These are phyloP conservation scores for Boletus tomentosulus DNA, from an alignment of 768 basidiomycete species.

Conservation along the genomic window DNA sequence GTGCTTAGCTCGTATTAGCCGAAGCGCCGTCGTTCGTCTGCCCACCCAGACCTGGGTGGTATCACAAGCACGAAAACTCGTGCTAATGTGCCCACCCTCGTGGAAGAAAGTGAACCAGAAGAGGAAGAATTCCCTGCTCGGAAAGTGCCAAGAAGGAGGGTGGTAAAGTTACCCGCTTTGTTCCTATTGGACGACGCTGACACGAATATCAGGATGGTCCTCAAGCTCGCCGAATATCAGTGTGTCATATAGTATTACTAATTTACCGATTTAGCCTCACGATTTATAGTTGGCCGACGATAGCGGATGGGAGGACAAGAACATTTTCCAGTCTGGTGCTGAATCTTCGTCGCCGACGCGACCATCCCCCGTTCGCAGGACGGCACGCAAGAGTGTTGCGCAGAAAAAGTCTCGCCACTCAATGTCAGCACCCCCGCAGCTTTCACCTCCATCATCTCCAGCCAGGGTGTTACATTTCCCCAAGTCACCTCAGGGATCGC, in stretches of 20 bases:
- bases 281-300: slow-evolving; percentile 45
- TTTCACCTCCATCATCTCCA: slow-evolving; percentile 42
- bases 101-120: slow-evolving; percentile 76
- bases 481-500: slow-evolving; percentile 32
- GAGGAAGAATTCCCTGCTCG: slow-evolving; percentile 54
- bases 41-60: slow-evolving; percentile 63
- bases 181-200: not conserved
- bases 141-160: slow-evolving; percentile 60
- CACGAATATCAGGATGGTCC: slow-evolving; percentile 43
- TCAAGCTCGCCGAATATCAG: slow-evolving; percentile 55
- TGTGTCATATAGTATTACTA: slow-evolving; percentile 30
- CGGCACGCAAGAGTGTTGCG: slow-evolving; percentile 36
- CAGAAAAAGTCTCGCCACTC: slow-evolving; percentile 62
- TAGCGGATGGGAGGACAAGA: slow-evolving; percentile 89
- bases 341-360: slow-evolving; percentile 79
- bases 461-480: slow-evolving; percentile 24
- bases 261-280: slow-evolving; percentile 7
- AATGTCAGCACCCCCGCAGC: slow-evolving; percentile 64
- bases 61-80: slow-evolving; percentile 36
- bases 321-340: slow-evolving; percentile 86
- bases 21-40: slow-evolving; percentile 78
- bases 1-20: slow-evolving; percentile 40
- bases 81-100: slow-evolving; percentile 41
- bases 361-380: slow-evolving; percentile 51
- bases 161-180: slow-evolving; percentile 33